Evolutionary conservation across 2,329 filamentous ascomycete species (phyloP), one percentile per base, ranked within the genome.

Genomic region (Ceratocystis alfenasii): DNA sequence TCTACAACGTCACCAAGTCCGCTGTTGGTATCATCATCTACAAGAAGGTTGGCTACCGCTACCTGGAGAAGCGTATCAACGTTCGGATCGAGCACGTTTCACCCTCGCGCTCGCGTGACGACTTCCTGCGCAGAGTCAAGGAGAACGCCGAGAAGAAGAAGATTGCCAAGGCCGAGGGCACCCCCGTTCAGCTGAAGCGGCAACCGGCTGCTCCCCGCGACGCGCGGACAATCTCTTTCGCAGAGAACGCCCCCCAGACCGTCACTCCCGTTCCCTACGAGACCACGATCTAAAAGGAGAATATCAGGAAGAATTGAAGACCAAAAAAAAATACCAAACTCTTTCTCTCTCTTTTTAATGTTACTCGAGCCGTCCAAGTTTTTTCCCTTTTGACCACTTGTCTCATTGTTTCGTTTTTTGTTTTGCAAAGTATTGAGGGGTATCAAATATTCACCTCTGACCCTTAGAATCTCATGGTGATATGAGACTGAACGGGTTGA

Each of bases 51-150:
- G 91, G 92, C 82, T 94, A 97, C 88, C 89, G 93, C 76, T 99
- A 96, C 87, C 85, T 99, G 79, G 94, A 99, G 89, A 99, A 99
- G 91, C 93, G 94, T 79, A 87, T 99, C 84, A 97, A 96, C 87
- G 84, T 99, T 82, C 90, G 94, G 78, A 81, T 97, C 80, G 94
- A 99, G 88, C 94, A 99, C 87, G 85, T 99, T 81, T 81, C 82
- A 76, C 89, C 89, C 77, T 97, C 93, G 73, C 89, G 94, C 78
- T 97, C 93, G 75, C 87, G 94, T 77, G 93, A 97, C 75, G 93
- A 94, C 79, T 97, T 99, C 85, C 80, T 97, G 76, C 87, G 85
- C 82, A 88, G 93, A 76, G 93, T 99, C 79, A 97, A 97, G 90
- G 81, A 85, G 77, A 97, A 97, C 83, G 91, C 92, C 75, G 87